Evolutionary conservation across 805 yeast genomes (phyloP), one percentile per base, ranked within the genome.

Genomic region (Schizosaccharomyces osmophilus): DNA sequence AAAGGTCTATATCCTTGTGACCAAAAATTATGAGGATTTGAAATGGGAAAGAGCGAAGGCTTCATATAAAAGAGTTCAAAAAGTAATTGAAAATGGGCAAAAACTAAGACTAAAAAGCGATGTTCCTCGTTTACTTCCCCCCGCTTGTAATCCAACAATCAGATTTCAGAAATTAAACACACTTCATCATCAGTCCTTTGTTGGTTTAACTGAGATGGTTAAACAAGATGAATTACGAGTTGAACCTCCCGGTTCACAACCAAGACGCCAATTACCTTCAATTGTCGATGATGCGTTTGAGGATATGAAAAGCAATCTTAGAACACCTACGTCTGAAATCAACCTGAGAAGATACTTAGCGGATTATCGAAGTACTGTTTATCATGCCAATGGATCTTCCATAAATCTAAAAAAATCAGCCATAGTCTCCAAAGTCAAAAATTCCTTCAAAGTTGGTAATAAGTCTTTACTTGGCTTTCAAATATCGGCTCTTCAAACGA

Each of bases 31-130:
- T 64, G 99, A 93, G 70, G 80, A 83, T 62, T 67, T 72, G 5
- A 94, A 90, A 68, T 86, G 87, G 69, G 85, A 85, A 55, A 80
- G 82, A 66, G 89, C 97, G 0, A 81, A 87, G 84, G 83, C 78
- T 39, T 90, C 88, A 31, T 90, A 93, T 70, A 79, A 29, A 29
- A 22, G 57, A 17, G 57, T 51, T 51, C 57, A 51, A 51, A 51
- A 51, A 29, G 36, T 24, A 15, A 22, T 51, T 29, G 57, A 51
- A 51, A 24, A 17, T 29, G 57, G 57, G n/a, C 22, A 51, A 29
- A 51, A 51, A 29, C 9, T 51, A 9, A 17, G 1, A 3, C 36
- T 51, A 6, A 51, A 51, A 29, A 51, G 11, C 4, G 57, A 51
- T 13, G 57, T 51, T 51, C 57, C 57, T 51, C 57, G 57, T 51